phyloP scores from a whole-genome alignment of 768 basidiomycete species.

The Xerocomus brunneocitrinus region DNA sequence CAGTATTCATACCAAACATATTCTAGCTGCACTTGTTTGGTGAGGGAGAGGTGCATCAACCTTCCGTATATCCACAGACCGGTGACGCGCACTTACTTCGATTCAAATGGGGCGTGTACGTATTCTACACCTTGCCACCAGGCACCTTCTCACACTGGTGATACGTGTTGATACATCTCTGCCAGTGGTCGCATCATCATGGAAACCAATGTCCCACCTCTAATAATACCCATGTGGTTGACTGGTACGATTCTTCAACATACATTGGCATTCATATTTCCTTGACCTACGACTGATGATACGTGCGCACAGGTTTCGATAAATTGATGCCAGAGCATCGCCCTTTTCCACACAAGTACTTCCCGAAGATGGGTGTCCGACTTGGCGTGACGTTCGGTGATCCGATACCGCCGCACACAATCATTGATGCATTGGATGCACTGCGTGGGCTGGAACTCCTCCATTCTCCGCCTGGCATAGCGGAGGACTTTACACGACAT shows the following conservation, averaged over 20 bases:
- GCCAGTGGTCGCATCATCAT: constrained; percentile 79
- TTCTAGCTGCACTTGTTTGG: constrained; percentile 85
- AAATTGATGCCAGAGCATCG: constrained; percentile 87
- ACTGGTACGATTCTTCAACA: constrained; percentile 45
- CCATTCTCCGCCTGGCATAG: not conserved
- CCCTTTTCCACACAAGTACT: constrained; percentile 63
- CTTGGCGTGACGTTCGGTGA: constrained; percentile 79
- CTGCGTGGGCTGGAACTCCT: not conserved
- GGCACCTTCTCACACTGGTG: not conserved
- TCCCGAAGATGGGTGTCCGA: constrained; percentile 57
- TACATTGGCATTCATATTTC: not conserved
- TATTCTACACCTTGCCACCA: constrained; percentile 17
- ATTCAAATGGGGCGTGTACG: constrained; percentile 97
- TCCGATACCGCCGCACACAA: constrained; percentile 50
- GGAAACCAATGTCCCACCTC: constrained; percentile 58
- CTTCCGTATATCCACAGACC: constrained; percentile 41
- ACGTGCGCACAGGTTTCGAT: constrained; percentile 59
- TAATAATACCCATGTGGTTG: constrained; percentile 92
- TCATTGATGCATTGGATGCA: constrained; percentile 25
- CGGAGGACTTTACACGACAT: not conserved
- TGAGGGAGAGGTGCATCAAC: constrained; percentile 86
- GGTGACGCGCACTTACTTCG: constrained; percentile 54
- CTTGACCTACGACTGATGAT: not conserved
- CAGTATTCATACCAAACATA: constrained; percentile 1
- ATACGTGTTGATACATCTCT: not conserved